Conservation (phyloP, 192 early-diverging fungal genomes). For the Geranomyces variabilis region DNA sequence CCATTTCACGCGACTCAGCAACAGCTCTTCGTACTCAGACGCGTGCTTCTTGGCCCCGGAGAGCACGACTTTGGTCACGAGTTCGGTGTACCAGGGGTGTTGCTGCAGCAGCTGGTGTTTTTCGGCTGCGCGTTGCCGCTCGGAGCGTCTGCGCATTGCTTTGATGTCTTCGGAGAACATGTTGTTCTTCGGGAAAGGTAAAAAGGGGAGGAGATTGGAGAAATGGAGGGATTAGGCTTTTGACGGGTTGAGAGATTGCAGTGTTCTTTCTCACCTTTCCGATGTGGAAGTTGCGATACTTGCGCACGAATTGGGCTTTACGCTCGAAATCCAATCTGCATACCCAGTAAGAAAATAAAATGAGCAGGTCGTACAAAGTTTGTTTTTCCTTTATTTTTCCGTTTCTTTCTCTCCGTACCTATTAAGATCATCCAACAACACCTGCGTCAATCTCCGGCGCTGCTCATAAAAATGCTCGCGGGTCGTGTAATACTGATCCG, state of each 20-base stretch:
- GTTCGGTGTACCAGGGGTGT: constrained; percentile 62
- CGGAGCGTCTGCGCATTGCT: constrained; percentile 46
- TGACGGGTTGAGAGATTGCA: background rate
- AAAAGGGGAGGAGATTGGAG: background rate
- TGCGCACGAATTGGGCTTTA: constrained; percentile 43
- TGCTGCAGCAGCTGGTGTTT: constrained; percentile 28
- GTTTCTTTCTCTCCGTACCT: constrained; percentile 35
- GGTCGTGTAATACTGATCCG: constrained; percentile 50
- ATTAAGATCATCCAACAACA: constrained; percentile 51
- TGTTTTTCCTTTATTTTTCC: no score
- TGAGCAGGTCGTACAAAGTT: background rate
- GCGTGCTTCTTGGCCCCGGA: constrained; percentile 37
- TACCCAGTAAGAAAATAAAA: no score
- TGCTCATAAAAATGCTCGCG: constrained; percentile 57
- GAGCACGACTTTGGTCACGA: constrained; percentile 52
- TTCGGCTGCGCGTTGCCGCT: constrained; percentile 26
- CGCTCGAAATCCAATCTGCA: constrained; percentile 51
- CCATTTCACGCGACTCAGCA: constrained; percentile 51
- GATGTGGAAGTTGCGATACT: constrained; percentile 42
- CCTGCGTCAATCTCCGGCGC: constrained; percentile 43
- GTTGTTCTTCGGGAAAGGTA: constrained; percentile 28
- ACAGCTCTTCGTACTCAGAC: constrained; percentile 44
- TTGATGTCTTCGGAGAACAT: constrained; percentile 50
- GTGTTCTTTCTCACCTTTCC: constrained; percentile 36
- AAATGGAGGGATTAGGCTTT: no score